Percentiles rank a stretch among this genome's conserved stretches.
Conservation (phyloP, 116 monocot species). For the Zostera marina region DNA sequence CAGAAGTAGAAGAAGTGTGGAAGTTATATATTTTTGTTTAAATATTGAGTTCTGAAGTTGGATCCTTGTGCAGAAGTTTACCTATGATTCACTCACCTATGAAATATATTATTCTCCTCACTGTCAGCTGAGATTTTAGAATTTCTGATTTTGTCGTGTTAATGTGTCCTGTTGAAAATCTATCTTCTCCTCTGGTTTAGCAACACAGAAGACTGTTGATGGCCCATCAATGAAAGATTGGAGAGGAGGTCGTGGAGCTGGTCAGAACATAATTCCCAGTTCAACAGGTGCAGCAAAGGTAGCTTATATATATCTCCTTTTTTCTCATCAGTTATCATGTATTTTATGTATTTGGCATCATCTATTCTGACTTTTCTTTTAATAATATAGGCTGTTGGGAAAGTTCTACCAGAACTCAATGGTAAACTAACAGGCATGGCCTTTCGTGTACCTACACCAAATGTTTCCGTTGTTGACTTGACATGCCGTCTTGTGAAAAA, state of each 20-base stretch:
- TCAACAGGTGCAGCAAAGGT: conserved; percentile 99
- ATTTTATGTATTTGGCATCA: neutral
- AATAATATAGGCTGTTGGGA: conserved; percentile 73
- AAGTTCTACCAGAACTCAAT: conserved; percentile 91
- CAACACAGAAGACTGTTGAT: conserved; percentile 98
- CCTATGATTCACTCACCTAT: no score
- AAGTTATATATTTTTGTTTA: no score
- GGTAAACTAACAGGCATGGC: conserved; percentile 99
- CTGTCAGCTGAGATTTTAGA: neutral
- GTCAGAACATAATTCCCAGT: conserved; percentile 96
- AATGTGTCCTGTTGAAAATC: neutral
- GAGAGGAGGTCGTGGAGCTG: conserved; percentile 96
- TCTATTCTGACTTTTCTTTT: neutral
- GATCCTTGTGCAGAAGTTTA: no score
- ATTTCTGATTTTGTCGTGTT: neutral
- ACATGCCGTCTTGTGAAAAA: conserved; percentile 81
- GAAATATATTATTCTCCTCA: neutral
- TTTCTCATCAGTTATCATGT: neutral
- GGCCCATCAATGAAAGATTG: conserved; percentile 97
- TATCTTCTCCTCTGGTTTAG: conserved; percentile 22
- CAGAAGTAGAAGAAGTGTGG: no score
- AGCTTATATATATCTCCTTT: no score
- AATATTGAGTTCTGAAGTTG: no score
- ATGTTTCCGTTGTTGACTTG: conserved; percentile 96
- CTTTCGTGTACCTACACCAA: conserved; percentile 91